Evolutionary conservation across 768 basidiomycete species (phyloP).

Genomic region (Pleurotus eryngii): DNA sequence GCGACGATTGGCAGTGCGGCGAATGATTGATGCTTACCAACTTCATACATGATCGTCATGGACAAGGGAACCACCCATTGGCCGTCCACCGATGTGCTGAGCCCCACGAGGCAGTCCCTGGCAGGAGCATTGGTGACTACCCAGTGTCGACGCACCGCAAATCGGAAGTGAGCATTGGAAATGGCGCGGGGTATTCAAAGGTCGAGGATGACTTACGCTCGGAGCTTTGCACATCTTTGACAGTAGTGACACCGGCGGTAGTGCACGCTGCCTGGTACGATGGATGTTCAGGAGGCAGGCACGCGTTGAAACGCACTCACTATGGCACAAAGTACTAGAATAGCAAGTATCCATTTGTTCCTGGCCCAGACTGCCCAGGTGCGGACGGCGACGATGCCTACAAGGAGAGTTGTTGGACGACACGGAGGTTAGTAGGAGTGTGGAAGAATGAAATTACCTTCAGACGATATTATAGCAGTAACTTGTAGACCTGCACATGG

Average conservation of each 20-base stretch:
- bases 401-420: neutral
- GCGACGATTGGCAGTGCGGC: neutral
- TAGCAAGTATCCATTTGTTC: slow-evolving; percentile 1
- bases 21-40: neutral
- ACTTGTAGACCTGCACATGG: neutral
- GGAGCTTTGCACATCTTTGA: neutral
- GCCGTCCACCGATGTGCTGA: neutral
- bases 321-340: neutral
- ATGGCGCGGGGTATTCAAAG: neutral
- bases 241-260: neutral
- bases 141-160: too few relatives aligned
- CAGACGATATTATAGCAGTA: slow-evolving; percentile 1
- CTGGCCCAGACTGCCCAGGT: slow-evolving; percentile 4
- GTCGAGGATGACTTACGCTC: neutral
- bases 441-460: neutral
- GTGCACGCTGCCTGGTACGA: neutral
- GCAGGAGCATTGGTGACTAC: neutral
- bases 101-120: neutral
- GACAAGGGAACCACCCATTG: neutral
- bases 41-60: slow-evolving; percentile 7
- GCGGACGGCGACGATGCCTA: slow-evolving; percentile 1
- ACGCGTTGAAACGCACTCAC: neutral
- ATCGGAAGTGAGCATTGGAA: too few relatives aligned
- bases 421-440: neutral
- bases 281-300: neutral